Percentiles rank a stretch among this genome's conserved stretches.
Conservation (phyloP, 2,329 filamentous ascomycete genomes). For the Aspergillus sojae region DNA sequence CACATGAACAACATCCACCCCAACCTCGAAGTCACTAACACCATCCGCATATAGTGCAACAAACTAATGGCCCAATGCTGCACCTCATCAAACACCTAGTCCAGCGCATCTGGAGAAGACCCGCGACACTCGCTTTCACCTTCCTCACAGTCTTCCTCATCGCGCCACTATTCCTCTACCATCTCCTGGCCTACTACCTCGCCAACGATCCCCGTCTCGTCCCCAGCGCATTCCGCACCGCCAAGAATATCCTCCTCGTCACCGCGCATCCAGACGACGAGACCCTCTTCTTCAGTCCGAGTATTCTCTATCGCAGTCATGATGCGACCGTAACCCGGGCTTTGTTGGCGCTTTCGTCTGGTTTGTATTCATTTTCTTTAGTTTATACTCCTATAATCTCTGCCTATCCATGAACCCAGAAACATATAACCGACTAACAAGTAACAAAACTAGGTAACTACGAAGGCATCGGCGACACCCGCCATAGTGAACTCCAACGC, state of each 20-base stretch:
- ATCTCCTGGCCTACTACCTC: constrained; percentile 40
- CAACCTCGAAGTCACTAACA: background rate
- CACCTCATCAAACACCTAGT: background rate
- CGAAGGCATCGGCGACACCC: constrained; percentile 24
- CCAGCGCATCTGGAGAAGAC: background rate
- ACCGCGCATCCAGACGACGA: constrained; percentile 39
- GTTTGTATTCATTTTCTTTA: constrained; percentile 1
- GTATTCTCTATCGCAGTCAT: constrained; percentile 22
- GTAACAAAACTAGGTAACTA: constrained; percentile 17
- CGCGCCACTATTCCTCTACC: constrained; percentile 39
- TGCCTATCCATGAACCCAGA: too few species aligned
- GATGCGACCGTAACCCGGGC: constrained; percentile 21
- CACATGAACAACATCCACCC: too few species aligned
- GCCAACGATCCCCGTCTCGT: constrained; percentile 41
- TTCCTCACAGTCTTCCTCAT: constrained; percentile 6
- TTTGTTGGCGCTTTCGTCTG: constrained; percentile 27
- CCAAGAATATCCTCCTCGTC: constrained; percentile 42
- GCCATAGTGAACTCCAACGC: constrained; percentile 24
- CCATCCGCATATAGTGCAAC: background rate
- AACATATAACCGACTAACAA: background rate
- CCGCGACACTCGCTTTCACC: background rate
- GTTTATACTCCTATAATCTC: background rate
- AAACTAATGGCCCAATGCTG: background rate
- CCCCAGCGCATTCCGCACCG: constrained; percentile 36
- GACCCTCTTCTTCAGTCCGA: constrained; percentile 31